These are phyloP conservation scores for Salix koriyanagi DNA, from an alignment of 345 rosid species.

Conservation along the genomic window DNA sequence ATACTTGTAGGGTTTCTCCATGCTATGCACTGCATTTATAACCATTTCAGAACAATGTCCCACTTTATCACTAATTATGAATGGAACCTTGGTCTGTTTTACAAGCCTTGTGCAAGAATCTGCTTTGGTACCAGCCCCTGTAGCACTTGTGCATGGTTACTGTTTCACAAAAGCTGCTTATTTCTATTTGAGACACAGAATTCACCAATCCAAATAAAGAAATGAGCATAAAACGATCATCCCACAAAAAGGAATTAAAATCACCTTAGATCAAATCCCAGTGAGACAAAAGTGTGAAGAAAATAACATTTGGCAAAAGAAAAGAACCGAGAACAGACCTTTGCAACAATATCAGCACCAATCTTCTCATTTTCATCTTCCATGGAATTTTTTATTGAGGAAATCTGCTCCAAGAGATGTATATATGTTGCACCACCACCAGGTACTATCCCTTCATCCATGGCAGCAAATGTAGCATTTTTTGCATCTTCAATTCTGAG, in stretches of 20 bases:
- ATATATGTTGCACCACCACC: conserved; percentile 89
- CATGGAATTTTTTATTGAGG: conserved; percentile 47
- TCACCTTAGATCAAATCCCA: neutral
- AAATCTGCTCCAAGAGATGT: conserved; percentile 59
- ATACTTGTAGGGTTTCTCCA: neutral
- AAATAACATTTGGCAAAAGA: neutral
- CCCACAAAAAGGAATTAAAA: neutral
- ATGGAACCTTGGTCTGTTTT: neutral
- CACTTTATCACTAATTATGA: neutral
- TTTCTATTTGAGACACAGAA: too few species aligned
- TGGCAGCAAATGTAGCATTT: conserved; percentile 88
- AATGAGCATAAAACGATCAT: neutral
- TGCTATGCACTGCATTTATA: neutral
- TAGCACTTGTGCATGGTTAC: too few species aligned
- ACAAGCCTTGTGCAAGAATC: too few species aligned
- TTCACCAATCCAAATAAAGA: too few species aligned
- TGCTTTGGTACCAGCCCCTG: too few species aligned
- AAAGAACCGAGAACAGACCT: conserved; percentile 28
- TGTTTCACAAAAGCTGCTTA: too few species aligned
- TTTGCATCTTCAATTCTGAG: conserved; percentile 89
- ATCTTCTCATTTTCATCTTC: conserved; percentile 61
- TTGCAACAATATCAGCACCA: conserved; percentile 67
- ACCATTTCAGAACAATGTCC: neutral
- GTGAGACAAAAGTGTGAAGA: neutral
- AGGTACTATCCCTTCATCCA: conserved; percentile 85